Base-by-base conservation (phyloP, 2,329 filamentous ascomycete genomes). In the Curvularia verruculosa region DNA sequence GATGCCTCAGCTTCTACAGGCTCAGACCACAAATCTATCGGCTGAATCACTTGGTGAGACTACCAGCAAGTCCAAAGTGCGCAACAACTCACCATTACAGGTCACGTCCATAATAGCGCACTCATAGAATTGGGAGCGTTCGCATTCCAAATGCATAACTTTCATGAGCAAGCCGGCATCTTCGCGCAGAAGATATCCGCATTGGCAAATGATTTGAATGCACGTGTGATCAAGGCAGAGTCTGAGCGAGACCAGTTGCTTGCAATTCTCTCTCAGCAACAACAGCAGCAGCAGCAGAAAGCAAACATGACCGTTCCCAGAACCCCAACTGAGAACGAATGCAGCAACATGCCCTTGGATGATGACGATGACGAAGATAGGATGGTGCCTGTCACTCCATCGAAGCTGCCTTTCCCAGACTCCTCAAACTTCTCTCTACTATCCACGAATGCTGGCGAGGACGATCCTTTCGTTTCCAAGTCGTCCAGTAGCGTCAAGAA, bases 221-320 rank as follows among this genome's bases (percentile, higher is more conserved):
- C 96, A 84, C 93, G 94, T 59, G 95, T 98, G 89, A 84, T 96
- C 64, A 97, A 96, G 75, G 85, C 96, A 52, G 90, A 90, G 19
- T 82, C 90, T 75, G 97, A 97, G 39, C 39, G 49, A 79, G 85
- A 91, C 67, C 80, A 87, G 58, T 10, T 37, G 10, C 13, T 3
- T n/a, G 50, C 23, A 29, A 28, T 3, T 15, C 31, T 18, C 26
- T 43, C 21, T 43, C 40, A 41, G 12, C 21, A 37, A 2, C 39
- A 10, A 10, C 28, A 29, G 28, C 28, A 29, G 28, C 28, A 29
- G 28, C 28, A 29, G 8, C 28, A 29, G 28, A 12, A 18, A 5
- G 2, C 26, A 2, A 5, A 2, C 15, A n/a, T 9, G 13, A 2
- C 9, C 3, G 21, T 10, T 2, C 24, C 31, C 1, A 43, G 41